Base-by-base conservation (phyloP, 768 basidiomycete species). In the Erythrobasidium yunnanense region DNA sequence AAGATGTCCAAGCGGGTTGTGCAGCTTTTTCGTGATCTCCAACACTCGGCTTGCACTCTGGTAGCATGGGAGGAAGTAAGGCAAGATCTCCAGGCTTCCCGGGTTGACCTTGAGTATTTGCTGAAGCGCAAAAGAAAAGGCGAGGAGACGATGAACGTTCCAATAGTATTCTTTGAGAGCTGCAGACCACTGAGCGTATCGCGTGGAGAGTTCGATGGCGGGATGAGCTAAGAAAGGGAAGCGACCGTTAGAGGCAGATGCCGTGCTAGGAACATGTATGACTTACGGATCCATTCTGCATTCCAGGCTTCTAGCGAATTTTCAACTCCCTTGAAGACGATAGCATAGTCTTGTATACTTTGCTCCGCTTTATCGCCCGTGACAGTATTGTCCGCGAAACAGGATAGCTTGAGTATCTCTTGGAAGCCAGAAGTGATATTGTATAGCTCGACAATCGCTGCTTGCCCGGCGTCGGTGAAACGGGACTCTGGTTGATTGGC, bases 21-120 rank as follows among this genome's bases (percentile, higher is more conserved):
- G 47, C 20, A 34, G 22, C 25, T 49, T 22, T 17, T 38, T 13
- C 20, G 49, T 38, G 13, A 63, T n/a, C 23, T 51, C 32, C 3
- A 63, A 22, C 15, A 63, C 47, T 32, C 52, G 25, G 11, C 27
- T 50, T 2, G 60, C 60, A 23, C 60, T 63, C 29, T 63, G 32
- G 22, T 63, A 63, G 23, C 45, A 51, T 50, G 60, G 60, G 2
- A 63, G 60, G 52, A 63, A 63, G 47, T 50, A 63, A 4, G 60
- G 60, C 46, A 63, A 18, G 6, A 51, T 50, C 20, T 49, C 60
- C 7, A 63, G 33, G 49, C 47, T 63, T 13, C 11, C 52, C 4
- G 46, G 13, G 8, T 46, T 50, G 2, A 38, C 35, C 27, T 22
- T 51, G 7, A 63, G 45, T 3, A 47, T 51, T 34, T 63, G 60